These are phyloP conservation scores for Sechiopsis laciniata DNA, from an alignment of 306 rosid genomes.

Conservation along the genomic window DNA sequence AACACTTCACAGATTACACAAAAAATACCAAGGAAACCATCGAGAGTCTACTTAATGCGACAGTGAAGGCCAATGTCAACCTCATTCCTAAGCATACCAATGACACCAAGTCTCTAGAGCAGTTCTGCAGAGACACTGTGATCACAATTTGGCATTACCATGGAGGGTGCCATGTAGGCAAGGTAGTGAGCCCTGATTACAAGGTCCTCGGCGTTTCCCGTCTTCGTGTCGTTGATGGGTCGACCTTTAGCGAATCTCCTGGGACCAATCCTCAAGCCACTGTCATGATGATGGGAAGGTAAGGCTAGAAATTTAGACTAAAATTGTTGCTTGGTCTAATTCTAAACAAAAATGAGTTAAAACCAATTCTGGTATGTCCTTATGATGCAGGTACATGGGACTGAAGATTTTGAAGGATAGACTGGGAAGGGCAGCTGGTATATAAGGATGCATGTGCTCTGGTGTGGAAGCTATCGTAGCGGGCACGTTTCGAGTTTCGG, in stretches of 20 bases:
- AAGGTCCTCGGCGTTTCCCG: slow-evolving; percentile 68
- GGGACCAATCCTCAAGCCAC: slow-evolving; percentile 97
- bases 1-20: slow-evolving; percentile 62
- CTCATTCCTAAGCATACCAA: slow-evolving; percentile 59
- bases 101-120: slow-evolving; percentile 66
- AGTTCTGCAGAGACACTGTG: slow-evolving; percentile 83
- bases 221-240: slow-evolving; percentile 76
- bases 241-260: slow-evolving; percentile 68
- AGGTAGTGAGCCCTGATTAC: slow-evolving; percentile 48
- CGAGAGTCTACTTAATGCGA: slow-evolving; percentile 58
- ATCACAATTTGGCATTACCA: slow-evolving; percentile 97
- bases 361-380: neutral
- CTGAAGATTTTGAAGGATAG: slow-evolving; percentile 70
- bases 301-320: slow-evolving; percentile 4
- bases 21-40: slow-evolving; percentile 30
- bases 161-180: slow-evolving; percentile 86
- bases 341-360: neutral
- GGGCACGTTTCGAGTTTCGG: neutral
- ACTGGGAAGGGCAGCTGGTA: slow-evolving; percentile 52
- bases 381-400: slow-evolving; percentile 79
- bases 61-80: slow-evolving; percentile 70
- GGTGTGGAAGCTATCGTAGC: neutral
- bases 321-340: neutral
- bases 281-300: slow-evolving; percentile 99
- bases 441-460: slow-evolving; percentile 28